Percentiles rank a stretch among this genome's conserved stretches.
Evolutionary conservation across 139 green algal genomes (phyloP).

Genomic region (Chlamydomonas schloesseri): DNA sequence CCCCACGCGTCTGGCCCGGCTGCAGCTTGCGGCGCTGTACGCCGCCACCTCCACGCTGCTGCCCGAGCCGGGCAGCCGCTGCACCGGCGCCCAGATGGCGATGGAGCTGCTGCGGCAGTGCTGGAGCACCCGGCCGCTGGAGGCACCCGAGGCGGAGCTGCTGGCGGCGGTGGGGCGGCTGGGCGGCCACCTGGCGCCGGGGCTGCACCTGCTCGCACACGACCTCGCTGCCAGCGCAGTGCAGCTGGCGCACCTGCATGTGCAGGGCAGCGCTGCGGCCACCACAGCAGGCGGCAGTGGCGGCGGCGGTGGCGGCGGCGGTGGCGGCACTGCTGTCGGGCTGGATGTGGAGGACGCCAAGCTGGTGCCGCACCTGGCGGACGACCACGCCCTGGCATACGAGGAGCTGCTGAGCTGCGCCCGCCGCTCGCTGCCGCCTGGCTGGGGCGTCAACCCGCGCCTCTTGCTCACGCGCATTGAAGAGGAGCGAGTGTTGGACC

Average conservation of each 20-base stretch:
- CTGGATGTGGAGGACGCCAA: no score
- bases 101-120: slow-evolving; percentile 63
- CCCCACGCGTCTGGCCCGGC: slow-evolving; percentile 39
- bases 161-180: slow-evolving; percentile 24
- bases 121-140: slow-evolving; percentile 62
- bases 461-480: neutral
- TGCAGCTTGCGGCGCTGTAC: slow-evolving; percentile 77
- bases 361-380: neutral
- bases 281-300: neutral
- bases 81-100: slow-evolving; percentile 63
- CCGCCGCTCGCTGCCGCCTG: neutral
- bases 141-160: slow-evolving; percentile 33
- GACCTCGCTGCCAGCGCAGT: slow-evolving; percentile 53
- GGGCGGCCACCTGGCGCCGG: slow-evolving; percentile 53
- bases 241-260: slow-evolving; percentile 43
- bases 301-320: no score
- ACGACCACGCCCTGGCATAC: neutral
- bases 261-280: neutral
- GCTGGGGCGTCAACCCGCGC: slow-evolving; percentile 9
- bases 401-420: neutral
- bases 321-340: neutral
- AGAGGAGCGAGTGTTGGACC: neutral
- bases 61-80: slow-evolving; percentile 55
- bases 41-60: slow-evolving; percentile 66
- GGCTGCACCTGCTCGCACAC: slow-evolving; percentile 44